Base-by-base conservation (phyloP, 805 yeast genomes). In the Zygosaccharomyces bisporus region DNA sequence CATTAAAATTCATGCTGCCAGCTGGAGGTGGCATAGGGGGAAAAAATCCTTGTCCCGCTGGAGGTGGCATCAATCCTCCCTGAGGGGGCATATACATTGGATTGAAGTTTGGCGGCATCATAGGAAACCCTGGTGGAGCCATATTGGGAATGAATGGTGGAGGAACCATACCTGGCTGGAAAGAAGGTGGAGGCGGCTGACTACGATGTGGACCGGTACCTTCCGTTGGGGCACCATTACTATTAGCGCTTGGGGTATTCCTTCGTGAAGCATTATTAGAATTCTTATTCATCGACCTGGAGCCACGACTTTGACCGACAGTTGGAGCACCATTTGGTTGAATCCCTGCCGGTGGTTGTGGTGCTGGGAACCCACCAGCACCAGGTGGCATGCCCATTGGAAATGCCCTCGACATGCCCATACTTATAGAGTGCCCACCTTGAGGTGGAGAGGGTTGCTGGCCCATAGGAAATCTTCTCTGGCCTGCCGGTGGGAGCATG, bases 81-180 rank as follows among this genome's bases (percentile, higher is more conserved):
- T 57, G 58, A 17, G 59, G 58, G 5, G 52, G 47, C 24, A 50
- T 57, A 54, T 53, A 50, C 30, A 46, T 44, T 4, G 46, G 52
- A 25, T 51, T 46, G 39, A 55, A 51, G 17, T 56, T 54, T 14
- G 60, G 60, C 21, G 60, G 63, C 46, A 55, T 44, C 9, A 45
- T 48, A 20, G 57, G 53, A 20, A 60, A 53, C 7, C 62, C 63
- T 19, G 67, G 65, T 21, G 66, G 64, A 20, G 58, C 57, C 54
- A 54, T 55, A 34, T 57, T 57, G n/a, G 60, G 60, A 34, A 54
- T 52, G 37, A 54, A 55, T 18, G 45, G 58, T 20, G 47, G 59
- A 33, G 48, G 58, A 42, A 52, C 41, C 48, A 43, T 49, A 4
- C 45, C 45, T 3, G 47, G 51, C 37, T 43, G 52, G 29, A 41